Percentiles rank a stretch among this genome's conserved stretches.
Conservation (phyloP, 2,329 filamentous ascomycete species). For the Alternaria solani region DNA sequence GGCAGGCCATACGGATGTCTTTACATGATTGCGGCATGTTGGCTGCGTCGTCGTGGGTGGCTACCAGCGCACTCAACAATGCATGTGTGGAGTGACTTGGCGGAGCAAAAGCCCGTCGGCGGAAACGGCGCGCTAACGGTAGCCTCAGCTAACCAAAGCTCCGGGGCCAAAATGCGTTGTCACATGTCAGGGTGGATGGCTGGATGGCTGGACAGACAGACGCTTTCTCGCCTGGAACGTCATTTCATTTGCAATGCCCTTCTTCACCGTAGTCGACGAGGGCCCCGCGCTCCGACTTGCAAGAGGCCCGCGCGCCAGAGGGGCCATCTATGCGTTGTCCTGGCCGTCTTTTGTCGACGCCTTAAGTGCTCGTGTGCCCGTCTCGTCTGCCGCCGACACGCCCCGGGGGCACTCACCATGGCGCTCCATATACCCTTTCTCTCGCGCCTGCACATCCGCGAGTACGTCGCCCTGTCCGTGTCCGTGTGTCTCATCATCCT, state of each 20-base stretch:
- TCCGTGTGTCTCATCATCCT: constrained; percentile 85
- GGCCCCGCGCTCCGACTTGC: constrained; percentile 9
- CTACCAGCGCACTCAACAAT: constrained; percentile 5
- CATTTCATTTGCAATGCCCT: constrained; percentile 16
- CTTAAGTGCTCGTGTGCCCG: constrained; percentile 9
- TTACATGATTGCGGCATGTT: constrained; percentile 93
- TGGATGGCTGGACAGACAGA: not conserved
- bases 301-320: constrained; percentile 14
- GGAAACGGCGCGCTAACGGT: constrained; percentile 5
- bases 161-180: constrained; percentile 19
- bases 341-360: not conserved
- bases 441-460: constrained; percentile 67
- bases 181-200: constrained; percentile 28
- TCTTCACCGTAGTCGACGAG: constrained; percentile 5
- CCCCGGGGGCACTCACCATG: constrained; percentile 36
- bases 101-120: constrained; percentile 10
- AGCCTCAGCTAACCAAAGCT: not conserved
- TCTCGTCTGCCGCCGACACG: not conserved
- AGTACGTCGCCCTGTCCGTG: constrained; percentile 85
- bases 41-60: constrained; percentile 7
- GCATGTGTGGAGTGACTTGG: constrained; percentile 12
- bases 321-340: constrained; percentile 16
- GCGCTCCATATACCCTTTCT: constrained; percentile 68
- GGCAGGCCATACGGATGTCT: constrained; percentile 78
- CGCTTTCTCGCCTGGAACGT: constrained; percentile 10